Conservation (phyloP, 306 rosid species). For the Cucumis cinereus region DNA sequence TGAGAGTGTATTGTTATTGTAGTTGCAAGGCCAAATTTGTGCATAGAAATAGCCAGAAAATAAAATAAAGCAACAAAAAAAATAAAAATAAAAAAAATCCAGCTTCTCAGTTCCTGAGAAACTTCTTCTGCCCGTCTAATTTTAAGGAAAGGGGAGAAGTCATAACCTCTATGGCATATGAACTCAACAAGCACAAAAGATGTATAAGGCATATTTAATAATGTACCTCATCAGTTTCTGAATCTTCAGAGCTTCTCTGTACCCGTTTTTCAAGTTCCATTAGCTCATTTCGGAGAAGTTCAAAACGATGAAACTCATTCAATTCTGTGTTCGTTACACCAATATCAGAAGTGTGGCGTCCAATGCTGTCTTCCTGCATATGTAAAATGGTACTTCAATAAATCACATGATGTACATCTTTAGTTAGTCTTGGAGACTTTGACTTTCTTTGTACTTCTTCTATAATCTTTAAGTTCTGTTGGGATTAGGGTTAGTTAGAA, state of each 20-base stretch:
- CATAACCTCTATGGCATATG: background rate
- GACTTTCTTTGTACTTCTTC: too few relatives aligned
- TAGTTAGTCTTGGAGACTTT: too few relatives aligned
- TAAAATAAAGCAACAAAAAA: background rate
- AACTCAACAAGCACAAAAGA: background rate
- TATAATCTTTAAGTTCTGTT: too few relatives aligned
- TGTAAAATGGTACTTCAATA: slow-evolving; percentile 2
- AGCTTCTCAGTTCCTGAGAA: background rate
- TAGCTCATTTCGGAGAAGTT: slow-evolving; percentile 67
- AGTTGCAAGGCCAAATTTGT: background rate
- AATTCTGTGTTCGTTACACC: slow-evolving; percentile 37
- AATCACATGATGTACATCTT: background rate
- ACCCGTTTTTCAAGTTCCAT: slow-evolving; percentile 82
- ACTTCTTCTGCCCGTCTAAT: background rate
- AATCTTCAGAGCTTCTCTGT: slow-evolving; percentile 61
- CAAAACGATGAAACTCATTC: slow-evolving; percentile 73
- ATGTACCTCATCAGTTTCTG: slow-evolving; percentile 59
- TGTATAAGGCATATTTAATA: background rate
- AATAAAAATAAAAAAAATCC: too few relatives aligned
- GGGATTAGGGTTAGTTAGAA: too few relatives aligned
- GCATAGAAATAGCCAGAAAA: background rate
- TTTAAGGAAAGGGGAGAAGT: background rate
- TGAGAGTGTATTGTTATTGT: background rate
- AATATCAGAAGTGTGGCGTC: slow-evolving; percentile 34
- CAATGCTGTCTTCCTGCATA: slow-evolving; percentile 48